Conservation (phyloP, 371 early-diverging fungal species). For the Mycotypha africana region DNA sequence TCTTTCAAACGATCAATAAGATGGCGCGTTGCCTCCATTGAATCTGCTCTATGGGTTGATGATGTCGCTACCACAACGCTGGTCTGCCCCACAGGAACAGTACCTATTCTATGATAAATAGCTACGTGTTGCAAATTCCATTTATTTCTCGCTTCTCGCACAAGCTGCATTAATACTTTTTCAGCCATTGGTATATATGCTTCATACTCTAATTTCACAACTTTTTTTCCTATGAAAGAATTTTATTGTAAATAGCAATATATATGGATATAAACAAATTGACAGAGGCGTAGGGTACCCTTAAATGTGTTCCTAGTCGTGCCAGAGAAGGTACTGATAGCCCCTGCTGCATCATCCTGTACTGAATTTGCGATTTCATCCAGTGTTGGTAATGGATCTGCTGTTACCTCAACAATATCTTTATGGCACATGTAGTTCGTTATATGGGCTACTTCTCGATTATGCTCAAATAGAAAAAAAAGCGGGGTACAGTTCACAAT, state of each 20-base stretch:
- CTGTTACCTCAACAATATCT: conserved; percentile 45
- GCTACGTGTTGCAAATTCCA: conserved; percentile 68
- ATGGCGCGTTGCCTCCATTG: conserved; percentile 69
- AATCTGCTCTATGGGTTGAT: conserved; percentile 73
- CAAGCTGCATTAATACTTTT: conserved; percentile 53
- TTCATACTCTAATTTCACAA: conserved; percentile 74
- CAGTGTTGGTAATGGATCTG: conserved; percentile 37
- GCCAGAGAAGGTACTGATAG: conserved; percentile 79
- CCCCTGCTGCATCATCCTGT: conserved; percentile 69
- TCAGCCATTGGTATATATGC: conserved; percentile 81
- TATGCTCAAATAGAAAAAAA: too few species aligned
- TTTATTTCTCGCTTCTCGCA: conserved; percentile 51
- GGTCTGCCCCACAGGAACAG: conserved; percentile 74
- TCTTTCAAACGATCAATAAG: conserved; percentile 82
- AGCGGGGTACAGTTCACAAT: too few species aligned
- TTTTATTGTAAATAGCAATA: not conserved
- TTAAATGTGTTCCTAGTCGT: conserved; percentile 80
- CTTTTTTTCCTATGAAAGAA: conserved; percentile 56
- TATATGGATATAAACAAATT: too few species aligned
- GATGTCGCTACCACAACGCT: conserved; percentile 79
- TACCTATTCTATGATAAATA: conserved; percentile 72
- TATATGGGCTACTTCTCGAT: too few species aligned
- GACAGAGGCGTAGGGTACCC: conserved; percentile 50
- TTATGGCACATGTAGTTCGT: too few species aligned
- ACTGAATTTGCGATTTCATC: conserved; percentile 49